Percentiles rank a stretch among this genome's conserved stretches.
These are phyloP conservation scores for Singerocomus inundabilis DNA, from an alignment of 1,284 basidiomycete genomes.

Conservation along the genomic window DNA sequence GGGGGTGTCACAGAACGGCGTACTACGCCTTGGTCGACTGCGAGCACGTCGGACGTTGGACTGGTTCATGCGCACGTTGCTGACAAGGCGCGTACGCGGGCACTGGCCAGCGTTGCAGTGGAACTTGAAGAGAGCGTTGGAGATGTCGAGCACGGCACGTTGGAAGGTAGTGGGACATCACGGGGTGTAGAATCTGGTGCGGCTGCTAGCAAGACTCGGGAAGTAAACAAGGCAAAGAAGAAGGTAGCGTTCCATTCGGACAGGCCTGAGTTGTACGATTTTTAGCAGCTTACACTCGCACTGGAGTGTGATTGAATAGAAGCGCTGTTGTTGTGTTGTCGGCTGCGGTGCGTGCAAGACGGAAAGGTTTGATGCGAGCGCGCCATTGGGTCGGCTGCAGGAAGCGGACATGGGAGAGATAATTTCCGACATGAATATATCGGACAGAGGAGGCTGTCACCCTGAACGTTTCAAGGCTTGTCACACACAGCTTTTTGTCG, in stretches of 20 bases:
- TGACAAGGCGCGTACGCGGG: slow-evolving; percentile 1
- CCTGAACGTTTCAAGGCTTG: slow-evolving; percentile 4
- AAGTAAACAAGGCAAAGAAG: slow-evolving; percentile 57
- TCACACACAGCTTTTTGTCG: slow-evolving; percentile 1
- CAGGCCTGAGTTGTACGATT: slow-evolving; percentile 62
- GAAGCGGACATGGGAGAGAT: too few species aligned
- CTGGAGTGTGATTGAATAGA: too few species aligned
- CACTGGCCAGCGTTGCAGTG: slow-evolving; percentile 25
- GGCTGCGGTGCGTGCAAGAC: background rate
- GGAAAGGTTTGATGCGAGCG: background rate
- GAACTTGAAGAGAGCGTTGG: slow-evolving; percentile 25
- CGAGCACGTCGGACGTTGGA: slow-evolving; percentile 24
- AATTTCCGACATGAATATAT: too few species aligned
- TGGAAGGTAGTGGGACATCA: slow-evolving; percentile 1
- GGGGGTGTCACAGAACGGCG: slow-evolving; percentile 87
- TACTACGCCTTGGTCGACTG: slow-evolving; percentile 52
- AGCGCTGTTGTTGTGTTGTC: background rate
- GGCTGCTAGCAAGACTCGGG: slow-evolving; percentile 14
- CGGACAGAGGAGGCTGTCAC: too few species aligned
- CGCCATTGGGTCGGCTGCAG: background rate
- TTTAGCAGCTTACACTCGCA: too few species aligned
- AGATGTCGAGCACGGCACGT: background rate
- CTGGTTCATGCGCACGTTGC: slow-evolving; percentile 17
- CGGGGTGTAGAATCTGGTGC: slow-evolving; percentile 1
- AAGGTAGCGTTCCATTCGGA: slow-evolving; percentile 70